These are phyloP conservation scores for Afroboletus lepidellus DNA, from an alignment of 1,284 basidiomycete species.

Conservation along the genomic window DNA sequence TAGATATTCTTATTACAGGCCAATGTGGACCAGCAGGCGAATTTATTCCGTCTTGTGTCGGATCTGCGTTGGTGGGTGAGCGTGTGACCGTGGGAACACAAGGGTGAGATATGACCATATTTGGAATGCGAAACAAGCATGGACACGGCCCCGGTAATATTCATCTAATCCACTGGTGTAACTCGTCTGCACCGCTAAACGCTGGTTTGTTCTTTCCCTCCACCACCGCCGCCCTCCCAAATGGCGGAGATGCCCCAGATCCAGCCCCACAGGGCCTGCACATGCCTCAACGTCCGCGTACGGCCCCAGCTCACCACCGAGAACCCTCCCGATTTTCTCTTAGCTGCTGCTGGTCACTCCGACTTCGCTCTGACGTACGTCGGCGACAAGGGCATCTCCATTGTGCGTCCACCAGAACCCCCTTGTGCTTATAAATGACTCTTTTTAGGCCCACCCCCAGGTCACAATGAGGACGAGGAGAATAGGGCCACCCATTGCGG, in stretches of 20 bases:
- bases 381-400: conserved; percentile 62
- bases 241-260: conserved; percentile 27
- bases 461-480: conserved; percentile 65
- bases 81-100: conserved; percentile 29
- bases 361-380: conserved; percentile 60
- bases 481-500: conserved; percentile 44
- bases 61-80: too few relatives aligned
- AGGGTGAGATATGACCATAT: conserved; percentile 21
- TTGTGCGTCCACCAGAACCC: conserved; percentile 45
- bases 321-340: conserved; percentile 35
- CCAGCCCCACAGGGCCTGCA: conserved; percentile 45
- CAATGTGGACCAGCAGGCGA: not conserved
- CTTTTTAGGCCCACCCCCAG: conserved; percentile 60
- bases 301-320: conserved; percentile 26
- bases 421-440: conserved; percentile 1
- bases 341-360: conserved; percentile 34
- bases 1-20: not conserved
- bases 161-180: conserved; percentile 35
- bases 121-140: conserved; percentile 26
- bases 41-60: too few relatives aligned
- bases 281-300: conserved; percentile 70
- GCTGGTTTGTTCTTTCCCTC: conserved; percentile 22
- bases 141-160: conserved; percentile 33
- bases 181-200: conserved; percentile 25
- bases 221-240: conserved; percentile 19